phyloP scores from a whole-genome alignment of 352 stramenopile species.

The Phytophthora pistaciae region DNA sequence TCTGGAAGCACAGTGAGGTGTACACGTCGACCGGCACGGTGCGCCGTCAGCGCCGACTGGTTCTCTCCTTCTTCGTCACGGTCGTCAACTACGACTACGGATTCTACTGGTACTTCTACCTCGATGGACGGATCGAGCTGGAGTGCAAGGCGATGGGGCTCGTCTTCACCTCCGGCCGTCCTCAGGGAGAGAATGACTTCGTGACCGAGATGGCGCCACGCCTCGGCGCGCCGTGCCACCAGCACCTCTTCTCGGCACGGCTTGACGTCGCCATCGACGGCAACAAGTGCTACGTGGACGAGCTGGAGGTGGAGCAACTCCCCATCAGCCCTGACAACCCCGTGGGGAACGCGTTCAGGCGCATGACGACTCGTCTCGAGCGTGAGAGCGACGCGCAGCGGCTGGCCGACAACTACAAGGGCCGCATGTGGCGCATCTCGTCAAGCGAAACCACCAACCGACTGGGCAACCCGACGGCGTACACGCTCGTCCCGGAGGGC shows the following conservation, averaged over 20 bases:
- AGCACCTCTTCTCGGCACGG: slow-evolving; percentile 82
- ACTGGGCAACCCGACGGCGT: slow-evolving; percentile 61
- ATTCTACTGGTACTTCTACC: slow-evolving; percentile 80
- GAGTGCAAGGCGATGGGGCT: slow-evolving; percentile 80
- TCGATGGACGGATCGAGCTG: slow-evolving; percentile 79
- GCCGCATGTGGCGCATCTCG: slow-evolving; percentile 66
- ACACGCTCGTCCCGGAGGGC: slow-evolving; percentile 60
- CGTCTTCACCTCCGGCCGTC: slow-evolving; percentile 77
- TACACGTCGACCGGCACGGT: slow-evolving; percentile 43
- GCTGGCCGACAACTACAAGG: slow-evolving; percentile 49
- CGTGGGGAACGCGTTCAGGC: slow-evolving; percentile 47
- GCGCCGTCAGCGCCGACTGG: slow-evolving; percentile 61
- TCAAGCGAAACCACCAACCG: slow-evolving; percentile 63
- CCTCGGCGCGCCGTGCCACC: slow-evolving; percentile 71
- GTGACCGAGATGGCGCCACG: slow-evolving; percentile 56
- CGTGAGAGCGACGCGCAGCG: slow-evolving; percentile 58
- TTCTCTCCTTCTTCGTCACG: slow-evolving; percentile 83
- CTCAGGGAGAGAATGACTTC: slow-evolving; percentile 52
- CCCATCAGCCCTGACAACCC: slow-evolving; percentile 48
- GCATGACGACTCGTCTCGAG: slow-evolving; percentile 44
- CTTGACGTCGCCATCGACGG: slow-evolving; percentile 82
- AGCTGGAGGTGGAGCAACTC: slow-evolving; percentile 62
- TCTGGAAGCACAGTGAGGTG: slow-evolving; percentile 78
- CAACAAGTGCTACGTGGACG: slow-evolving; percentile 48
- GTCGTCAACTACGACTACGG: slow-evolving; percentile 87